Percentiles rank a stretch among this genome's conserved stretches.
phyloP scores from a whole-genome alignment of 345 rosid genomes.

The Salix koriyanagi region DNA sequence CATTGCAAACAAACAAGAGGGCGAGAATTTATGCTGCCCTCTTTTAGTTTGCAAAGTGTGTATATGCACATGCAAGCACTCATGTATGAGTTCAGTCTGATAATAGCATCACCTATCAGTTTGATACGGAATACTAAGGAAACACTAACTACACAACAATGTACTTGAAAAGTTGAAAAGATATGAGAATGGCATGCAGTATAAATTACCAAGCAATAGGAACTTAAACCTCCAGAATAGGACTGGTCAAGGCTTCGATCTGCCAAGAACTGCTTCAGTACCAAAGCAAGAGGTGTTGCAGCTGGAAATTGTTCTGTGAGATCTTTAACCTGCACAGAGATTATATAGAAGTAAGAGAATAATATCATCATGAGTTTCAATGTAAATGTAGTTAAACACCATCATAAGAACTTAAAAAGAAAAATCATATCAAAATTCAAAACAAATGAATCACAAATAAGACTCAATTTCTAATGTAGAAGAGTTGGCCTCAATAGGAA shows the following conservation, averaged over 20 bases:
- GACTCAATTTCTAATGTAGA: too few species aligned
- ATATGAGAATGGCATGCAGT: neutral
- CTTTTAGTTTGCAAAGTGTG: too few species aligned
- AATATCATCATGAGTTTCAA: neutral
- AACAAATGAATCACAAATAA: neutral
- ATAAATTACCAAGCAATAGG: conserved; percentile 80
- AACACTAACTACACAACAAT: neutral
- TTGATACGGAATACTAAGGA: neutral
- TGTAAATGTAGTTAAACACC: neutral
- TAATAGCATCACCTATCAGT: too few species aligned
- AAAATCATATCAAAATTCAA: neutral
- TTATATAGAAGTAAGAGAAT: neutral
- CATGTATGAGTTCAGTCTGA: too few species aligned
- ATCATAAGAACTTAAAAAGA: neutral
- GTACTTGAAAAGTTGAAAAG: too few species aligned
- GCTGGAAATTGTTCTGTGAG: conserved; percentile 93
- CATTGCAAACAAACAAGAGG: too few species aligned
- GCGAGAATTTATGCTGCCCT: too few species aligned
- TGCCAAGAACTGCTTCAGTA: conserved; percentile 93
- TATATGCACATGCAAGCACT: too few species aligned
- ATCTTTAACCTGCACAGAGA: conserved; percentile 59
- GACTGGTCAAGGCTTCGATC: conserved; percentile 96
- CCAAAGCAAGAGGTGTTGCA: conserved; percentile 90
- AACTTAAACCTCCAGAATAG: conserved; percentile 98
- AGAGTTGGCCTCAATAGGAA: too few species aligned